Base-by-base conservation (phyloP, 176 grass and related monocot genomes). In the Saccharum officinarum region DNA sequence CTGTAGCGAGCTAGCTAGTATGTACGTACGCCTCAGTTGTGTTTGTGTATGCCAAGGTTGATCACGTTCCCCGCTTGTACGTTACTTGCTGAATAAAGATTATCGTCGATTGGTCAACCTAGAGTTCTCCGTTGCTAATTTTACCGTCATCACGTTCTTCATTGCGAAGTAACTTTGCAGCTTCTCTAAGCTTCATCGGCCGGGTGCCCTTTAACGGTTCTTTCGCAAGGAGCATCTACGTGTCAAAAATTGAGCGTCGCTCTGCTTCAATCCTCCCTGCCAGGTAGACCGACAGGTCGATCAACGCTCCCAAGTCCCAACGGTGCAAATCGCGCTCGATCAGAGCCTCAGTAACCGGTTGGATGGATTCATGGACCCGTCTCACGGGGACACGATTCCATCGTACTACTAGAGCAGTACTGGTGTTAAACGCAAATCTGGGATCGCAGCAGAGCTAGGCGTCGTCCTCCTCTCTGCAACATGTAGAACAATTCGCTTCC, bases 31-130 rank as follows among this genome's bases (percentile, higher is more conserved):
- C 60, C 40, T 33, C 33, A 0, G 30, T 47, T 47, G 45, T 46
- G 45, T 44, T 26, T 28, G 72, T 79, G 71, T 4, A 12, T 47
- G 63, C 39, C 82, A 63, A 85, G 26, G 88, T 25, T 25, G 77
- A 89, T 89, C 82, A 1, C 69, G 40, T 7, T 25, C 72, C 26
- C 65, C 75, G 54, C 18, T 18, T 11, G 3, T 25, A 67, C 34
- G 8, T 79, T 22, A 26, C 55, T 69, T 69, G 60, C 0, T 28
- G 36, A 44, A 45, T 20, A 62, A 66, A 40, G 7, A 14, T 15
- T 5, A 33, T 10, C 7, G 45, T 44, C 8, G 13, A 33, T 25
- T 67, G 34, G 57, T 88, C 81, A 79, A 79, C 44, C 42, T 4
- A 26, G 77, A 26, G 11, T n/a, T 42, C 40, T 8, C 30, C 14